Evolutionary conservation across 257 asterid genomes (phyloP), one percentile per base, ranked within the genome.

Genomic region (Solanum piurae): DNA sequence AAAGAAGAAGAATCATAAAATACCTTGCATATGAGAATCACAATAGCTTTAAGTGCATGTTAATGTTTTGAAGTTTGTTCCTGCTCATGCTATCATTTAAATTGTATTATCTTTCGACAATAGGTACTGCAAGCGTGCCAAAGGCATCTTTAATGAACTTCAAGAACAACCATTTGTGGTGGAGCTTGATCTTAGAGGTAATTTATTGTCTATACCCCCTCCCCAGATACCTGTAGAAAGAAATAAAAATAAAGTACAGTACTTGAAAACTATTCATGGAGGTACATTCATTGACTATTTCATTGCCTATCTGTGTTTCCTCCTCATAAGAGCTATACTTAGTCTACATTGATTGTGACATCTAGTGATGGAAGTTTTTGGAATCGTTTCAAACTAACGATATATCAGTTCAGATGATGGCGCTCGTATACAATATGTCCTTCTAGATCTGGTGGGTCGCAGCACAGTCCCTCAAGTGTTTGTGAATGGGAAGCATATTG

Each of bases 101-200:
- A 75, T n/a, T 62, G 40, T 37, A 33, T 89, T 88, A 62, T 55
- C 55, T 85, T 87, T 88, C 71, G 27, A 90, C 52, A 83, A 10
- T 91, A 97, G 99, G 86, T 97, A 95, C 90, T 95, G 94, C 52
- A 9, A 86, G 89, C 93, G 93, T 38, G 99, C 94, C 72, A 97
- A 97, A 92, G 91, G 87, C 83, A 87, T 97, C 87, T 94, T 97
- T 71, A 79, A 90, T 75, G 93, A 95, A 86, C 98, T 95, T 66
- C 93, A 91, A 88, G 98, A 97, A 92, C 89, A 92, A 87, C 98
- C 98, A 46, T 94, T 87, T 92, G 96, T 95, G 3, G 99, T 97
- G 89, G 99, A 97, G 94, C 99, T 97, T 89, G 99, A 97, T 94
- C 99, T 92, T 90, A 94, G 98, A 91, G 99, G 98, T 95, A 90